Conservation (phyloP, 257 asterid species). For the Solanum bulbocastanum region DNA sequence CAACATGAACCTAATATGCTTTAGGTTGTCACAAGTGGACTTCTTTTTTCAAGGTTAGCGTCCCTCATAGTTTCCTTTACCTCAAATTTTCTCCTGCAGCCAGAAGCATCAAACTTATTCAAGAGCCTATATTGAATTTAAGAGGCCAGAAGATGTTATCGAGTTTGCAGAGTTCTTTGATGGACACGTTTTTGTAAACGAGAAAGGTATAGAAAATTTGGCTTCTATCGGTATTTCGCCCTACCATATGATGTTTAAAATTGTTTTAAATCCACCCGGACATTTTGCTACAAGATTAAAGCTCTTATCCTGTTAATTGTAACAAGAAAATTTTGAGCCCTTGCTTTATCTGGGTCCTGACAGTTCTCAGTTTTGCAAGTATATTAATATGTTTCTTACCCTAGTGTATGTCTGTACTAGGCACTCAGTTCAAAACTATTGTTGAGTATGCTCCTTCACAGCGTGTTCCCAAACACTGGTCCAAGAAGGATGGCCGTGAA, state of each 20-base stretch:
- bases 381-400: neutral
- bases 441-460: slow-evolving; percentile 99
- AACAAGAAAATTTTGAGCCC: neutral
- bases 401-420: slow-evolving; percentile 24
- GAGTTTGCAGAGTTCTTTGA: slow-evolving; percentile 89
- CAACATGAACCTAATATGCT: neutral
- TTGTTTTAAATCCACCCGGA: neutral
- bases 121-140: slow-evolving; percentile 75
- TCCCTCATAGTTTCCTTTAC: neutral
- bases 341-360: neutral
- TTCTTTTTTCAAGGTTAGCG: neutral
- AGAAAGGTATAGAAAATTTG: slow-evolving; percentile 52
- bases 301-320: neutral
- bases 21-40: neutral
- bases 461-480: slow-evolving; percentile 79
- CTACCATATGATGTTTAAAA: neutral
- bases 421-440: slow-evolving; percentile 74
- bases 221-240: neutral
- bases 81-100: slow-evolving; percentile 43
- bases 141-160: slow-evolving; percentile 71
- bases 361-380: neutral
- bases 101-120: slow-evolving; percentile 54
- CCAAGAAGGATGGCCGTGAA: slow-evolving; percentile 95
- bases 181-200: slow-evolving; percentile 92
- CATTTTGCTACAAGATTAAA: neutral